These are phyloP conservation scores for Myotisia sp. DNA, from an alignment of 2,329 filamentous ascomycete species.

Conservation along the genomic window DNA sequence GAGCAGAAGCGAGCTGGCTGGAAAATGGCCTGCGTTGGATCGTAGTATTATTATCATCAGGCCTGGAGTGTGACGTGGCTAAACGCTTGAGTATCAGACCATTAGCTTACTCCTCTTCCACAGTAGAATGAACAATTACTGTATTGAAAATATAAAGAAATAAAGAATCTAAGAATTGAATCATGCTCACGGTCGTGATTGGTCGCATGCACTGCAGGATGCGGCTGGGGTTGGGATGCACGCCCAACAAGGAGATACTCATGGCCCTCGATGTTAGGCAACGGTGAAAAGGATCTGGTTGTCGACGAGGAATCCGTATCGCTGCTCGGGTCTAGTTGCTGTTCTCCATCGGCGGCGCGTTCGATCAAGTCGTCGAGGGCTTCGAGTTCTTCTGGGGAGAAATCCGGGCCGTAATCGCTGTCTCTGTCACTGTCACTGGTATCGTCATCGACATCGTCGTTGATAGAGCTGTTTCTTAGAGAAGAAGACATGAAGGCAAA, in stretches of 20 bases:
- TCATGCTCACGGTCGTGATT: no score
- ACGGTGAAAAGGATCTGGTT: slow-evolving; percentile 11
- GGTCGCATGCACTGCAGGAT: no score
- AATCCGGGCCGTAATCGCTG: slow-evolving; percentile 52
- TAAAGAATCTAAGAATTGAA: no score
- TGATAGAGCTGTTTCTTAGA: neutral
- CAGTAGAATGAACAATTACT: no score
- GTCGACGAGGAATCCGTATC: slow-evolving; percentile 11
- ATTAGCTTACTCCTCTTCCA: no score
- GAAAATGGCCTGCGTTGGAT: no score
- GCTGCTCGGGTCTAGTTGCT: slow-evolving; percentile 9
- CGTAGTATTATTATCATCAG: no score
- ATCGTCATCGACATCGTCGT: slow-evolving; percentile 1
- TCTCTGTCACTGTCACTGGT: slow-evolving; percentile 12
- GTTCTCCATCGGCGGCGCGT: slow-evolving; percentile 12
- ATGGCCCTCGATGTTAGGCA: slow-evolving; percentile 3
- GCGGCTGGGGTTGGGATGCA: no score
- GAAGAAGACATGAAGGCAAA: neutral
- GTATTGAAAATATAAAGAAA: no score
- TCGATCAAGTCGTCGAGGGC: slow-evolving; percentile 34
- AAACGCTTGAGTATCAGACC: no score
- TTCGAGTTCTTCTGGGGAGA: slow-evolving; percentile 43
- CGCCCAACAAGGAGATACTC: slow-evolving; percentile 2
- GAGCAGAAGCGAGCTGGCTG: no score
- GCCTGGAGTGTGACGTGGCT: no score